Base-by-base conservation (phyloP, 2,329 filamentous ascomycete species). In the Colletotrichum gloeosporioides region DNA sequence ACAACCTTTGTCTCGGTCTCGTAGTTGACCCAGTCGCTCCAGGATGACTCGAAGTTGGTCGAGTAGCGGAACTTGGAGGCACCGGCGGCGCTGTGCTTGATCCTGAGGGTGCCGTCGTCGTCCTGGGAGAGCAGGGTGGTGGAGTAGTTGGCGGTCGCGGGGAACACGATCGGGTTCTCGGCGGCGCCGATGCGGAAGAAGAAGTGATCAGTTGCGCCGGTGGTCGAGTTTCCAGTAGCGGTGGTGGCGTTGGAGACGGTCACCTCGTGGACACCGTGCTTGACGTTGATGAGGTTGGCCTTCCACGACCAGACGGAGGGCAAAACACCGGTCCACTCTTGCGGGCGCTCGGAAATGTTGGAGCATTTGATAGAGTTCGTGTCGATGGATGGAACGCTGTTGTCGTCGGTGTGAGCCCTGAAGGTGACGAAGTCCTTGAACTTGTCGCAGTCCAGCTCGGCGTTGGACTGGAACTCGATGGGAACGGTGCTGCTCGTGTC, bases 21-120 rank as follows among this genome's bases (percentile, higher is more conserved):
- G 80, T 93, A 93, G 22, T 87, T 82, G 25, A 85, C 81, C 92
- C 92, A 94, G 4, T 89, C 81, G 59, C 89, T 92, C 86, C 90
- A 94, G 0, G 87, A 86, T 8, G 88, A 90, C 18, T 90, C 91
- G 86, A 90, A 94, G 71, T 91, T 92, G 32, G 89, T 89, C n/a
- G 90, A 91, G 80, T 92, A 93, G 13, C 92, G 90, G 84, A 89
- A 93, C 78, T 89, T 88, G 79, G 92, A 89, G 10, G 92, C 92
- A n/a, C 92, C 92, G 8, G 91, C 84, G 5, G 92, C 92, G 71
- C 87, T 87, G 79, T 93, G 92, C 25, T 87, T 84, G 71, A 93
- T 70, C 4, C 25, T 83, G 69, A 89, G 44, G 89, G 85, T 55
- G 81, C 83, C 84, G 4, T 83, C 79, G 12, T 78, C 79, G 29